Evolutionary conservation across 345 rosid genomes (phyloP), one percentile per base, ranked within the genome.

Genomic region (Dimocarpus longan): DNA sequence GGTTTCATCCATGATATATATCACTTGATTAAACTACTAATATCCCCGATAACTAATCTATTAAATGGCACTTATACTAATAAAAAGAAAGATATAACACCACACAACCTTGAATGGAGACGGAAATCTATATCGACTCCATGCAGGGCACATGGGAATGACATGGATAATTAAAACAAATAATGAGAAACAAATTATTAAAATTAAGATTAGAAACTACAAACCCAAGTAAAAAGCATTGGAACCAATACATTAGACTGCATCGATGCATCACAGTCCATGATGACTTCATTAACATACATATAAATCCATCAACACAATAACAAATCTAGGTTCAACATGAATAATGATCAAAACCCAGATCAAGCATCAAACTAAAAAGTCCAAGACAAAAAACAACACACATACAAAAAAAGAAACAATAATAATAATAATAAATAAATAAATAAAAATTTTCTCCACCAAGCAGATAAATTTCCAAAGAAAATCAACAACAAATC

Each of bases 301-400:
- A 28, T 7, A 56, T 72, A 10, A 56, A 56, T 46, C 73, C 32
- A 50, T 28, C 37, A 71, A 70, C 26, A 13, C 4, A 62, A 48
- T 16, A 22, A 62, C 22, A 63, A 43, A 15, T 42, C 22, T 43
- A 50, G 16, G 5, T 63, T 39, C 5, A 24, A 63, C 60, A 44
- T 22, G 22, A 22, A 21, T 9, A 50, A 32, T 1, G 16, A 52
- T 76, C 22, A 18, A 52, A 76, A 54, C 37, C 52, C 50, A 76
- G 56, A 76, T 67, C 66, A 76, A 68, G 56, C 37, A 22, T 21
- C 66, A 67, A 54, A 48, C 22, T 50, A 37, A 48, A 21, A 12
- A 70, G 13, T 26, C 65, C 28, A 66, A 11, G 1, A 6, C 9
- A 32, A 48, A 3, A 75, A 65, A 8, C 65, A 60, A 18, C 10